Conservation (phyloP, 352 stramenopile genomes). For the Phytophthora constricta region DNA sequence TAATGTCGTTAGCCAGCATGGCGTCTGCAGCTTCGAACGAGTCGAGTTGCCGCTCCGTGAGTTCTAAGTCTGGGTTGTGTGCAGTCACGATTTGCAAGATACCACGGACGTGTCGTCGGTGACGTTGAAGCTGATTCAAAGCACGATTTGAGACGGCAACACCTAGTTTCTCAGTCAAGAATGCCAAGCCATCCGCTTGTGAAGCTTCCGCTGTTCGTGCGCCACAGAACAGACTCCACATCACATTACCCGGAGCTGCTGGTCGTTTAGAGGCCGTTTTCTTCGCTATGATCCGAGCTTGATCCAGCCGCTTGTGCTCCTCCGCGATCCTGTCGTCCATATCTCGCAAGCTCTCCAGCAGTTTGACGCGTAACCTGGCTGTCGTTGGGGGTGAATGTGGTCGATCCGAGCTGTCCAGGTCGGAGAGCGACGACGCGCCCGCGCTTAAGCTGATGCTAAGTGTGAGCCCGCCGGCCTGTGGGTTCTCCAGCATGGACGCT, state of each 20-base stretch:
- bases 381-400: slow-evolving; percentile 37
- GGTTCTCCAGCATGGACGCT: slow-evolving; percentile 40
- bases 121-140: slow-evolving; percentile 83
- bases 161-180: slow-evolving; percentile 62
- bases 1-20: slow-evolving; percentile 82
- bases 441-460: slow-evolving; percentile 33
- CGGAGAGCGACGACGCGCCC: slow-evolving; percentile 24
- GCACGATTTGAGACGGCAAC: slow-evolving; percentile 69
- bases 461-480: slow-evolving; percentile 35
- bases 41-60: slow-evolving; percentile 84
- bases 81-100: slow-evolving; percentile 85
- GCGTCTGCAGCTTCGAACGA: slow-evolving; percentile 74
- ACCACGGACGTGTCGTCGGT: slow-evolving; percentile 72
- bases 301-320: slow-evolving; percentile 48
- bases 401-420: slow-evolving; percentile 36
- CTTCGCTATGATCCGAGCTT: slow-evolving; percentile 40
- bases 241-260: slow-evolving; percentile 35
- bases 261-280: slow-evolving; percentile 34
- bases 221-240: slow-evolving; percentile 78
- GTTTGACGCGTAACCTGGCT: slow-evolving; percentile 62
- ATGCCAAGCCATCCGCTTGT: slow-evolving; percentile 60
- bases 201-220: slow-evolving; percentile 33
- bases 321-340: slow-evolving; percentile 61
- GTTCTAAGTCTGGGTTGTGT: slow-evolving; percentile 79
- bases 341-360: slow-evolving; percentile 62